Evolutionary conservation across 1,139 yeast genomes (phyloP).

Genomic region (Suhomyces anneliseae): DNA sequence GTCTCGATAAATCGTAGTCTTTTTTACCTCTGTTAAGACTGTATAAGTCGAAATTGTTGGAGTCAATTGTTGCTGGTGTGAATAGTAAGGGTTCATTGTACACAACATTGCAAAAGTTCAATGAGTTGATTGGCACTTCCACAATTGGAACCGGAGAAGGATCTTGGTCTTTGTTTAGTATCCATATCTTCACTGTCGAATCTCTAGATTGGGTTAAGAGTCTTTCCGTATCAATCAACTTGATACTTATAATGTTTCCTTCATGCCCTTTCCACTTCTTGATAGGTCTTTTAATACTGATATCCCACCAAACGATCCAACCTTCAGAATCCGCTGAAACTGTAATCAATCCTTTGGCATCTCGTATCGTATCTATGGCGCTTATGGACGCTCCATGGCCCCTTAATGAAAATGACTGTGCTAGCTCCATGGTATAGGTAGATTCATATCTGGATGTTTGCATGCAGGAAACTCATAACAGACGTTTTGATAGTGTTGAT

Average conservation of each 20-base stretch:
- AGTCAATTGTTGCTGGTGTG: slow-evolving; percentile 55
- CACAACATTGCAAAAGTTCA: slow-evolving; percentile 57
- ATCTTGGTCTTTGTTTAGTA: slow-evolving; percentile 14
- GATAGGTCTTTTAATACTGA: slow-evolving; percentile 42
- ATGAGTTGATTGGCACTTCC: slow-evolving; percentile 54
- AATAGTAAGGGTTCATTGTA: slow-evolving; percentile 29
- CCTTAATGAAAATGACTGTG: slow-evolving; percentile 13
- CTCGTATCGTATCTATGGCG: slow-evolving; percentile 5
- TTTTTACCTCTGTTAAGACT: slow-evolving; percentile 19
- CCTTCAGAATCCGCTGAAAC: slow-evolving; percentile 51
- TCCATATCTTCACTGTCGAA: slow-evolving; percentile 52
- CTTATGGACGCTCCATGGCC: slow-evolving; percentile 13
- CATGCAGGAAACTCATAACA: background rate
- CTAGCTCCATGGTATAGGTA: background rate
- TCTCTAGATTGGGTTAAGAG: slow-evolving; percentile 58
- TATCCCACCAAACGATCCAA: slow-evolving; percentile 52
- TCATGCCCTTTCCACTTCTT: slow-evolving; percentile 52
- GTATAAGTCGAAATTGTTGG: slow-evolving; percentile 56
- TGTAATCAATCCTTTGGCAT: slow-evolving; percentile 13
- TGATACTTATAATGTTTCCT: slow-evolving; percentile 43
- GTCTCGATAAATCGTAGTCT: slow-evolving; percentile 23
- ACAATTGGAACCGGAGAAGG: slow-evolving; percentile 12
- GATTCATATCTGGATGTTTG: background rate
- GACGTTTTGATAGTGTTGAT: no score
- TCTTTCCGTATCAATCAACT: slow-evolving; percentile 29